A percentile compares a stretch with the other conserved stretches of the same genome.
Evolutionary conservation across 257 asterid genomes (phyloP).

Genomic region (Solanum pinnatisectum): DNA sequence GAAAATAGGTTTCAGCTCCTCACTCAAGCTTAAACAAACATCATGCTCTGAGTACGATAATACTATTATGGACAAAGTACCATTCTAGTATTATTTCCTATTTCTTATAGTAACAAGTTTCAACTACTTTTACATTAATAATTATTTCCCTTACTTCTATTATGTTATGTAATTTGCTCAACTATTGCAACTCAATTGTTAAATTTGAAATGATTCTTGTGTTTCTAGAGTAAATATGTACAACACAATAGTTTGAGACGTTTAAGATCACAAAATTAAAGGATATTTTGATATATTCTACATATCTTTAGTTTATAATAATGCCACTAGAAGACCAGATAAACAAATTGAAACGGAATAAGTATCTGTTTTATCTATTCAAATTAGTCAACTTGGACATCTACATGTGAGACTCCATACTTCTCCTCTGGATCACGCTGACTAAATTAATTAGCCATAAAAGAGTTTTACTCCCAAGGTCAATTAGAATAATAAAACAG

Average conservation of each 20-base stretch:
- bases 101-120: background rate
- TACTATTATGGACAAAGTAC: background rate
- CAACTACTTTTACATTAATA: too few relatives aligned
- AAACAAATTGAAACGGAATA: too few relatives aligned
- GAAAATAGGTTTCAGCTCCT: conserved; percentile 38
- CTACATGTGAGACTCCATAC: background rate
- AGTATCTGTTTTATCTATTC: background rate
- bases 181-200: background rate
- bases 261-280: too few relatives aligned
- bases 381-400: background rate
- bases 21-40: conserved; percentile 16
- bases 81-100: background rate
- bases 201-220: background rate
- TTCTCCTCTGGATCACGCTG: background rate
- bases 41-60: conserved; percentile 29
- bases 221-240: too few relatives aligned
- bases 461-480: background rate
- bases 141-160: background rate
- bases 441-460: background rate
- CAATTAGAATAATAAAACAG: background rate
- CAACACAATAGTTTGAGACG: too few relatives aligned
- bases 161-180: background rate
- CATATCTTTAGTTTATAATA: background rate
- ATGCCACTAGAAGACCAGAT: background rate
- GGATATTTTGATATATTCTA: too few relatives aligned